A percentile compares a stretch with the other conserved stretches of the same genome.
Evolutionary conservation across 2,329 filamentous ascomycete genomes (phyloP).

Genomic region (Colletotrichum scovillei): DNA sequence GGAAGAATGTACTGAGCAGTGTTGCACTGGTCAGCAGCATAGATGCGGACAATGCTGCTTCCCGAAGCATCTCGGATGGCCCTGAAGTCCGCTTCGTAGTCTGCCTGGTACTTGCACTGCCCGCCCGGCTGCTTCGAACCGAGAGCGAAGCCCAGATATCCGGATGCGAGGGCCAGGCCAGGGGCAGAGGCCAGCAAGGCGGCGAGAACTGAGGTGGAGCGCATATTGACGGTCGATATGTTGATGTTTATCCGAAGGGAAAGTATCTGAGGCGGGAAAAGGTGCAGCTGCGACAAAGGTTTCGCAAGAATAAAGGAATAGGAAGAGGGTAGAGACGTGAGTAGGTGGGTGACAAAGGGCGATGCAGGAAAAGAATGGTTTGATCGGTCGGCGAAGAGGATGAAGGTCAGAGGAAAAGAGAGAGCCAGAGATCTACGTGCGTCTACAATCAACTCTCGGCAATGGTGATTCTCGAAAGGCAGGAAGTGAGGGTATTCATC

Average conservation of each 20-base stretch:
- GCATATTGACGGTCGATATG: neutral
- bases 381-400: no score
- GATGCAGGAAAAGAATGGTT: neutral
- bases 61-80: constrained; percentile 63
- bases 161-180: constrained; percentile 52
- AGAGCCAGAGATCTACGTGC: neutral
- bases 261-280: neutral
- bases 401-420: no score
- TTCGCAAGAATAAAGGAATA: neutral
- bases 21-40: constrained; percentile 75
- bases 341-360: neutral
- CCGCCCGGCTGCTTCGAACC: constrained; percentile 72
- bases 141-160: constrained; percentile 70
- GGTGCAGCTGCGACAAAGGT: neutral
- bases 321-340: neutral
- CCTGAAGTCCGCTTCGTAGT: constrained; percentile 75
- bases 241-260: neutral
- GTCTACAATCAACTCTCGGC: neutral
- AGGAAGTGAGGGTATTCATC: constrained; percentile 3
- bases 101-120: constrained; percentile 68
- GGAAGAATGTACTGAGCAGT: constrained; percentile 72
- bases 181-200: constrained; percentile 37
- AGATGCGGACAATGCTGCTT: constrained; percentile 71
- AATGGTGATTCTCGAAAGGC: neutral
- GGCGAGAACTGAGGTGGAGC: neutral